Base-by-base conservation (phyloP, 1,139 yeast species). In the Yamadazyma epiphylla region DNA sequence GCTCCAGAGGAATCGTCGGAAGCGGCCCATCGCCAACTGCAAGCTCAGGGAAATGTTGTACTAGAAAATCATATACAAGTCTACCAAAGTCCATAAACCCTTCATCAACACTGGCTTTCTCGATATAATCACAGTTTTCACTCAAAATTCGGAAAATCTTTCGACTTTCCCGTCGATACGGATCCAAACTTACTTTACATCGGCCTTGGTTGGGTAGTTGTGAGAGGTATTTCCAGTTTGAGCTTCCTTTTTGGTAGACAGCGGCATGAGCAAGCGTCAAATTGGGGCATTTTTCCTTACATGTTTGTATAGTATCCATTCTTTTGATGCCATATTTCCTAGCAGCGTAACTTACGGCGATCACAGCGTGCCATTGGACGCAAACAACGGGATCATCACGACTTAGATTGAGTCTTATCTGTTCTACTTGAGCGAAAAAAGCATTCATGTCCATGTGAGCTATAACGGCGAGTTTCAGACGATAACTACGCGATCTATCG, bases 91-190 rank as follows among this genome's bases (percentile, higher is more conserved):
- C 96, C 42, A 91, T 46, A 51, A 83, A 91, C 28, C 91, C 81
- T 57, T 91, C 98, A 57, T 91, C 98, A 11, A 89, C 94, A 56
- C 96, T 88, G 0, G 96, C 97, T 58, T 89, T 89, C 50, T 91
- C 95, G 1, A 88, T 86, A 25, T 70, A 45, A 42, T 78, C 86
- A 51, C 87, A 80, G 29, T 59, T 54, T 5, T 51, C 42, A 35
- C 59, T 57, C 44, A 91, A 71, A 1, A 89, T 61, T 27, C 73
- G 65, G 47, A 88, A 65, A 37, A 91, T 81, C 55, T 83, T 85
- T 15, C 95, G 63, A 40, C 94, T 82, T 47, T 87, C 96, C 36
- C 95, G 58, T 36, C 98, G 64, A 51, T 89, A 91, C 0, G 96
- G 95, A 50, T 91, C 97, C 33, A 91, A 61, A 5, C 94, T 80